Base-by-base conservation (phyloP, 129 eudicot genomes). In the Artemisia tridentata region DNA sequence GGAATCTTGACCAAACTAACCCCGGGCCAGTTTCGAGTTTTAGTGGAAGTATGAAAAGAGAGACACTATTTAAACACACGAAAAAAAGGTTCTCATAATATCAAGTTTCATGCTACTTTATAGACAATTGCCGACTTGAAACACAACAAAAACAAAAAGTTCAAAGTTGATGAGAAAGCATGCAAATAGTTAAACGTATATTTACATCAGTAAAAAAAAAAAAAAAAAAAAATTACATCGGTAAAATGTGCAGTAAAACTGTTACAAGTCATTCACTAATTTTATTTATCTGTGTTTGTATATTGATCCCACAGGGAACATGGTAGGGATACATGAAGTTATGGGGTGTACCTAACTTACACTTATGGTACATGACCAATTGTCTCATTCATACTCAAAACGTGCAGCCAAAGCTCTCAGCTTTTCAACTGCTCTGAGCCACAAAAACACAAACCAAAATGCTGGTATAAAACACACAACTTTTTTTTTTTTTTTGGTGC, bases 321-420 rank as follows among this genome's bases (percentile, higher is more conserved):
- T 46, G 79, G 73, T 75, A 53, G 67, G 73, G 72, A 43, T 43
- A 53, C 65, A 46, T 10, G 43, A 14, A 25, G 4, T 69, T 60
- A 34, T 18, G 64, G 55, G 73, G 13, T 70, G 65, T 19, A 56
- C 74, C 69, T 49, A 48, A 61, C 31, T 49, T 61, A 34, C 17
- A 47, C 11, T 41, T 58, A 11, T 4, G 47, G 56, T 53, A 23
- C 47, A 14, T 64, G 78, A 75, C 79, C 67, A 66, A 47, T 41
- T 67, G 74, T 75, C 74, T 52, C 51, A 75, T 75, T 67, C 74
- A 57, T 67, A 67, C 38, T 20, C 34, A 46, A 41, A 67, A 25
- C 72, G 52, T 63, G 71, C 78, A 73, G 52, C 71, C 31, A 41
- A 14, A 52, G 17, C 55, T 65, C 53, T 11, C 51, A 57, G 15